phyloP scores from a whole-genome alignment of 371 early-diverging fungal genomes.

The Haplosporangium sp. region DNA sequence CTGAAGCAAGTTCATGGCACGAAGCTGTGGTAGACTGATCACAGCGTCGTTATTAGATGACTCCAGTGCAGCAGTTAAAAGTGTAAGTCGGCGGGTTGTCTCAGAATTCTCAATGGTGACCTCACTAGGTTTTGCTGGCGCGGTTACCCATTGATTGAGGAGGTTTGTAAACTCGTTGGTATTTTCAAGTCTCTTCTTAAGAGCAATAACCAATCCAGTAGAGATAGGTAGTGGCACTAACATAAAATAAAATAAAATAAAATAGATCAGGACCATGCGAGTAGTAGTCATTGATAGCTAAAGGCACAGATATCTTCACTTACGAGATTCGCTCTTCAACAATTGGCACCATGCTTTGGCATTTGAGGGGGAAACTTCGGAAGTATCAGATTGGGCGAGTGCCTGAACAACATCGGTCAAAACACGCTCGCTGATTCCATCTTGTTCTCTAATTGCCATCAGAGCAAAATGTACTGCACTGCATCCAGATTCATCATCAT shows the following conservation, averaged over 20 bases:
- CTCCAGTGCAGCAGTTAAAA: slow-evolving; percentile 34
- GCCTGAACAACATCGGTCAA: slow-evolving; percentile 39
- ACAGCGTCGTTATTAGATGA: slow-evolving; percentile 26
- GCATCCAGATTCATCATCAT: slow-evolving; percentile 27
- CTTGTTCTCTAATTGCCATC: slow-evolving; percentile 26
- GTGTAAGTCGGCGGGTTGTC: slow-evolving; percentile 28
- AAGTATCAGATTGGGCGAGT: slow-evolving; percentile 15
- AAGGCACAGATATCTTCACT: neutral
- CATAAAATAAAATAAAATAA: neutral
- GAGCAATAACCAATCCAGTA: slow-evolving; percentile 34
- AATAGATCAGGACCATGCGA: neutral
- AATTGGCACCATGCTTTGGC: slow-evolving; percentile 49
- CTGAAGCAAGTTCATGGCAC: slow-evolving; percentile 62
- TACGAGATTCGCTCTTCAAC: slow-evolving; percentile 39
- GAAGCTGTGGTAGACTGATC: slow-evolving; percentile 61
- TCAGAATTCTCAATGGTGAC: slow-evolving; percentile 16
- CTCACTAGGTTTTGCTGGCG: slow-evolving; percentile 31
- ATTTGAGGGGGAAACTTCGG: slow-evolving; percentile 25
- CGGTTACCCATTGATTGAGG: slow-evolving; percentile 51
- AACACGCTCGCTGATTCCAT: slow-evolving; percentile 43
- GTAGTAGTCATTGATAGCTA: neutral
- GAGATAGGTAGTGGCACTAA: slow-evolving; percentile 34
- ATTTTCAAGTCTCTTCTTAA: slow-evolving; percentile 34
- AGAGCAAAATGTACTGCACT: slow-evolving; percentile 24
- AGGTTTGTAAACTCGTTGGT: slow-evolving; percentile 49